A percentile compares a stretch with the other conserved stretches of the same genome.
Evolutionary conservation across 108 stramenopile species (phyloP).

Genomic region (Licmophora abbreviata): DNA sequence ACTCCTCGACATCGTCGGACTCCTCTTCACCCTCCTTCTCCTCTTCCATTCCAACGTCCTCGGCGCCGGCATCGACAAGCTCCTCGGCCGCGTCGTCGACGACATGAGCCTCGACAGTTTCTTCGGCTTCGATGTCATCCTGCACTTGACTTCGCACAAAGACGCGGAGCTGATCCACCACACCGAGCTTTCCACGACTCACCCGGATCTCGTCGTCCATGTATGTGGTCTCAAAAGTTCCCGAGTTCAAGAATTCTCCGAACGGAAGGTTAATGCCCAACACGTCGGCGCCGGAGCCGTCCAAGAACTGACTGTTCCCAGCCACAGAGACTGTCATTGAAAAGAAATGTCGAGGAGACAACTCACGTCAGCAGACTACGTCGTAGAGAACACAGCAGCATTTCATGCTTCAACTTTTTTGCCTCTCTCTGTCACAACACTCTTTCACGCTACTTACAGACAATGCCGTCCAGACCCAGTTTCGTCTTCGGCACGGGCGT

Average conservation of each 20-base stretch:
- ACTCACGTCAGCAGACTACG: no score
- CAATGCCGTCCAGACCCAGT: conserved; percentile 36
- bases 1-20: conserved; percentile 8
- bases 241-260: conserved; percentile 51
- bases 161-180: conserved; percentile 62
- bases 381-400: conserved; percentile 7
- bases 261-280: conserved; percentile 55
- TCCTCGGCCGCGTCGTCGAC: conserved; percentile 11
- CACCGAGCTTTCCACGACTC: conserved; percentile 48
- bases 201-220: conserved; percentile 60
- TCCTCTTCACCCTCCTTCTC: conserved; percentile 15
- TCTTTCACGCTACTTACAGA: conserved; percentile 17
- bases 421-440: conserved; percentile 1
- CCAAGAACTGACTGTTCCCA: conserved; percentile 45
- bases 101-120: conserved; percentile 13
- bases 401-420: background rate
- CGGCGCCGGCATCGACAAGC: conserved; percentile 18
- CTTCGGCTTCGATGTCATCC: conserved; percentile 11
- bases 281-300: conserved; percentile 56
- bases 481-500: conserved; percentile 41
- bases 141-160: conserved; percentile 34
- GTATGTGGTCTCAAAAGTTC: conserved; percentile 65
- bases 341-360: no score
- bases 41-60: conserved; percentile 16
- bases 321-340: conserved; percentile 52